phyloP scores from a whole-genome alignment of 1,139 yeast species.

The Blastobotrys illinoisensis region DNA sequence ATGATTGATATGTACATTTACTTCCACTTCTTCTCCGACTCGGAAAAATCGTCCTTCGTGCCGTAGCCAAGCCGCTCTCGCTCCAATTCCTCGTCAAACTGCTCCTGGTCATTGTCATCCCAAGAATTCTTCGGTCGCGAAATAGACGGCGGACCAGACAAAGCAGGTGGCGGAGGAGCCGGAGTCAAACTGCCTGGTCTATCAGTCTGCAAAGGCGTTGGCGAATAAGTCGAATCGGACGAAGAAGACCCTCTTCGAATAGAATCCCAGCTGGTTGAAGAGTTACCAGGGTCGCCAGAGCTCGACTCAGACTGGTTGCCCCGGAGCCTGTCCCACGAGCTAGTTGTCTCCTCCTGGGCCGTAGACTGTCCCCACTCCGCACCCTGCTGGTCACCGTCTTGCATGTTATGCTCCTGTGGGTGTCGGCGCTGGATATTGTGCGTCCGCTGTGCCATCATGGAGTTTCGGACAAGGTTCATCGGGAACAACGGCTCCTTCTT shows the following conservation, averaged over 20 bases:
- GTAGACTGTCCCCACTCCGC: background rate
- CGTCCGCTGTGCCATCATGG: background rate
- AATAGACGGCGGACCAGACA: slow-evolving; percentile 12
- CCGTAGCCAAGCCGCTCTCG: slow-evolving; percentile 27
- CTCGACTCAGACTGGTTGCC: background rate
- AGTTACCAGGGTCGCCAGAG: background rate
- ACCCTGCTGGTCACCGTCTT: background rate
- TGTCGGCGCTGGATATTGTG: background rate
- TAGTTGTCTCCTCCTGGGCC: background rate
- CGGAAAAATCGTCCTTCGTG: slow-evolving; percentile 28
- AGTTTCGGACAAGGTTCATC: slow-evolving; percentile 18
- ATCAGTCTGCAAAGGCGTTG: background rate
- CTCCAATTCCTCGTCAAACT: slow-evolving; percentile 29
- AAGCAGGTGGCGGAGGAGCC: slow-evolving; percentile 15
- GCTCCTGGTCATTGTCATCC: slow-evolving; percentile 20
- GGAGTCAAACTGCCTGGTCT: slow-evolving; percentile 13
- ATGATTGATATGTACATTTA: too few species aligned
- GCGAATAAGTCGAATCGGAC: background rate
- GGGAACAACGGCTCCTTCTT: slow-evolving; percentile 25
- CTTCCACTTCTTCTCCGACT: slow-evolving; percentile 31
- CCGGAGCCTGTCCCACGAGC: background rate
- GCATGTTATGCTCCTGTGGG: background rate
- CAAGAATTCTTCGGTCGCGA: background rate
- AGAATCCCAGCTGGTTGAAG: background rate
- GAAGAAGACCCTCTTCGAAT: background rate